Conservation (phyloP, 1,139 yeast species). For the Yamadazyma dushanensis region DNA sequence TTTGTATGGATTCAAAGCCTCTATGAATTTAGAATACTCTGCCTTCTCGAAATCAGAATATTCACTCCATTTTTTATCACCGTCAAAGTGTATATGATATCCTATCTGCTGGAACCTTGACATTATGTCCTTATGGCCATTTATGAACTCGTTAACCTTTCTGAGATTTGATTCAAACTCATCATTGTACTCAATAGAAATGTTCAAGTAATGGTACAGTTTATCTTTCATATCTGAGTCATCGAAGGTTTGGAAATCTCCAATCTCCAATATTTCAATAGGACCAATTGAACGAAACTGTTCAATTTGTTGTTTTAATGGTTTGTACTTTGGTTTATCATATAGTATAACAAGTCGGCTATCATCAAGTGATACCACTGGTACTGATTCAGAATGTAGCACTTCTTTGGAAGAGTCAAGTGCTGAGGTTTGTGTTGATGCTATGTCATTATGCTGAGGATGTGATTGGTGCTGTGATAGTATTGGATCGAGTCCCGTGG, state of each 20-base stretch:
- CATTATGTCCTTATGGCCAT: constrained; percentile 19
- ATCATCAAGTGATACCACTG: neutral
- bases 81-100: constrained; percentile 40
- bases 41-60: constrained; percentile 26
- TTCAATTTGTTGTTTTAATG: constrained; percentile 18
- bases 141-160: constrained; percentile 24
- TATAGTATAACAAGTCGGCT: constrained; percentile 31
- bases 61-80: constrained; percentile 34
- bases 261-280: constrained; percentile 13
- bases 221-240: constrained; percentile 6
- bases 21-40: constrained; percentile 28
- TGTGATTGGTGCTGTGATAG: no score
- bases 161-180: constrained; percentile 27
- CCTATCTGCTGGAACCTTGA: constrained; percentile 26
- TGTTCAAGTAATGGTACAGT: constrained; percentile 28
- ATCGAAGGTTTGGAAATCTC: constrained; percentile 11
- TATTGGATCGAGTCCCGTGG: no score
- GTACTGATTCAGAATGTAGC: constrained; percentile 1
- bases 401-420: neutral
- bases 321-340: constrained; percentile 32
- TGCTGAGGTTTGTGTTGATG: neutral
- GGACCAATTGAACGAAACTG: constrained; percentile 7
- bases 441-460: neutral
- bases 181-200: constrained; percentile 37
- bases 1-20: constrained; percentile 25